These are phyloP conservation scores for Hymenoscyphus occultus DNA, from an alignment of 2,329 filamentous ascomycete genomes.

Conservation along the genomic window DNA sequence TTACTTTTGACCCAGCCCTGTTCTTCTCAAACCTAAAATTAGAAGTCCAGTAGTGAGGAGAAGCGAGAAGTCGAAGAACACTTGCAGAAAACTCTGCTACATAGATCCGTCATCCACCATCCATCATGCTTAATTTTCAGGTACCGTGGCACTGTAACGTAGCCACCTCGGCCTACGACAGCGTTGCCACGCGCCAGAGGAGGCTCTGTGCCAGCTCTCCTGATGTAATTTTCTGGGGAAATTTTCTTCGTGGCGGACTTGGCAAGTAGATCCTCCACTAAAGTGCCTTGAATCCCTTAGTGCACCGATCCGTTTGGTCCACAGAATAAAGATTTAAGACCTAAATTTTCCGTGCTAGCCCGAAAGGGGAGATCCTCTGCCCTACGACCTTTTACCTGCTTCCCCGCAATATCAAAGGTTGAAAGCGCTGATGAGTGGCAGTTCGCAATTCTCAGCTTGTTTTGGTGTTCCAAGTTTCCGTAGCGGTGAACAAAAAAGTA, in stretches of 20 bases:
- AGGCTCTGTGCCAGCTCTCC: background rate
- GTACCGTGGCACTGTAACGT: conserved; percentile 1
- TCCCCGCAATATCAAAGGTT: conserved; percentile 1
- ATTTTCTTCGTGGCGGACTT: background rate
- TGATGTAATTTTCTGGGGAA: conserved; percentile 6
- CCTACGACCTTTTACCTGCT: conserved; percentile 1
- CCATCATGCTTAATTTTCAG: conserved; percentile 5
- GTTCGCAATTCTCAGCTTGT: background rate
- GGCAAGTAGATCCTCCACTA: background rate
- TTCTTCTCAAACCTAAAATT: background rate
- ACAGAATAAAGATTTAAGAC: conserved; percentile 1
- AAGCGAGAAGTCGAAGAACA: background rate
- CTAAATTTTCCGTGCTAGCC: background rate
- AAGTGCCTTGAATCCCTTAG: background rate
- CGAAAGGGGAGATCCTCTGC: background rate
- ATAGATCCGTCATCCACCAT: background rate
- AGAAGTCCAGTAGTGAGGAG: background rate
- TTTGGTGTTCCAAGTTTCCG: background rate
- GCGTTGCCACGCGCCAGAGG: background rate
- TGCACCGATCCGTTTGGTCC: background rate
- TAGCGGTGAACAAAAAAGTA: background rate
- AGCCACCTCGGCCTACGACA: background rate
- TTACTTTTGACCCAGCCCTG: background rate
- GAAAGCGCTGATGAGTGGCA: background rate
- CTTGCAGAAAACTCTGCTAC: conserved; percentile 5